Evolutionary conservation across 257 asterid genomes (phyloP).

Genomic region (Scutellaria baicalensis): DNA sequence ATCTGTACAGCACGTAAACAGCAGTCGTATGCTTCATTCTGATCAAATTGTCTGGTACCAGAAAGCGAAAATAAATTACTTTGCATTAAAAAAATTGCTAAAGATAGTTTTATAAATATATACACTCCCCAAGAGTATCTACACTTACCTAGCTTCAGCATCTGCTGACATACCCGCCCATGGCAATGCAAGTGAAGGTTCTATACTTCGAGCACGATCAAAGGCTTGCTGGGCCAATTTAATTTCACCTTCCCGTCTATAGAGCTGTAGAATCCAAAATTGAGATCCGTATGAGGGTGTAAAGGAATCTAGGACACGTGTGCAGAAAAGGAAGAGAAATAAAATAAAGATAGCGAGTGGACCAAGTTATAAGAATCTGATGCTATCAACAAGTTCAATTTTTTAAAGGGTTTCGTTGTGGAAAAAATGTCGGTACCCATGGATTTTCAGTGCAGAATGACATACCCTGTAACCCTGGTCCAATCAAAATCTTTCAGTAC

Average conservation of each 20-base stretch:
- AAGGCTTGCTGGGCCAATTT: conserved; percentile 89
- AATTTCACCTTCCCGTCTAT: conserved; percentile 60
- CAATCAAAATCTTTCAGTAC: background rate
- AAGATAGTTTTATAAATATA: background rate
- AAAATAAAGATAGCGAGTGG: background rate
- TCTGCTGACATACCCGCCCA: conserved; percentile 99
- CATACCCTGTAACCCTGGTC: background rate
- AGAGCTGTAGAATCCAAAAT: conserved; percentile 50
- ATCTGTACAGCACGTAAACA: conserved; percentile 81
- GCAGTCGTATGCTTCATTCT: conserved; percentile 92
- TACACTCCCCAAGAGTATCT: conserved; percentile 3
- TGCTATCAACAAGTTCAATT: background rate
- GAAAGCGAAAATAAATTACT: conserved; percentile 13
- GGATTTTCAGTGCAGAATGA: background rate
- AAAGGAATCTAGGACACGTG: background rate
- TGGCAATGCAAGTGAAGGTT: conserved; percentile 91
- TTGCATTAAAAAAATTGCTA: background rate
- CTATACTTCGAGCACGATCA: conserved; percentile 97
- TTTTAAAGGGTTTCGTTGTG: background rate
- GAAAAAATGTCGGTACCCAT: background rate
- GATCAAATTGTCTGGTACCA: conserved; percentile 57
- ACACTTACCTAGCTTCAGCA: conserved; percentile 62
- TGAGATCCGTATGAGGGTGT: conserved; percentile 10
- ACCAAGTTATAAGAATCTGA: background rate
- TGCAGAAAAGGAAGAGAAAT: background rate